These are phyloP conservation scores for Alternaria sp. DNA, from an alignment of 2,329 filamentous ascomycete genomes.

Conservation along the genomic window DNA sequence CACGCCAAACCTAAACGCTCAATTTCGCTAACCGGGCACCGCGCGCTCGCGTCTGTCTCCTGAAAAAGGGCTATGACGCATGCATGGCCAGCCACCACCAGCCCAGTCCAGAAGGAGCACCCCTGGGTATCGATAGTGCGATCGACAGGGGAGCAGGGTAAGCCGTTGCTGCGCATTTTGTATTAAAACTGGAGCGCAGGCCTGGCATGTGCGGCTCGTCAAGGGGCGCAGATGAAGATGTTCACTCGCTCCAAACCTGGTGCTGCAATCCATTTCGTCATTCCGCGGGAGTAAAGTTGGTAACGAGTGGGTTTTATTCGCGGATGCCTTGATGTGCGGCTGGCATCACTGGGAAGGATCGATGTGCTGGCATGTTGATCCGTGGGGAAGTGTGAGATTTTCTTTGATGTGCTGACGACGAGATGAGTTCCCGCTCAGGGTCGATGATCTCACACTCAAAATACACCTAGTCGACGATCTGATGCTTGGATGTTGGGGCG, in stretches of 20 bases:
- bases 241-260: background rate
- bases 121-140: slow-evolving; percentile 19
- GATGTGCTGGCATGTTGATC: background rate
- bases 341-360: background rate
- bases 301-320: background rate
- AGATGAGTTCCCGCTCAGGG: background rate
- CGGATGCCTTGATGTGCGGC: background rate
- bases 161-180: background rate
- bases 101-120: background rate
- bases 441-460: background rate
- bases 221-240: slow-evolving; percentile 14
- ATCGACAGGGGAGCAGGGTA: slow-evolving; percentile 27
- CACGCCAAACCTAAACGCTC: background rate
- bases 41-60: background rate
- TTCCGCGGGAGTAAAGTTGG: background rate
- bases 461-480: background rate
- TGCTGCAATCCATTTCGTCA: background rate
- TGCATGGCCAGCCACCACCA: background rate
- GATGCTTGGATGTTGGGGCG: background rate
- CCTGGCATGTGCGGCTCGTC: slow-evolving; percentile 1
- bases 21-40: background rate
- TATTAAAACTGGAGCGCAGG: background rate
- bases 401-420: background rate
- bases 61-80: slow-evolving; percentile 8
- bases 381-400: background rate